Evolutionary conservation across 108 stramenopile species (phyloP), one percentile per base, ranked within the genome.

Genomic region (Skeletonema costatum): DNA sequence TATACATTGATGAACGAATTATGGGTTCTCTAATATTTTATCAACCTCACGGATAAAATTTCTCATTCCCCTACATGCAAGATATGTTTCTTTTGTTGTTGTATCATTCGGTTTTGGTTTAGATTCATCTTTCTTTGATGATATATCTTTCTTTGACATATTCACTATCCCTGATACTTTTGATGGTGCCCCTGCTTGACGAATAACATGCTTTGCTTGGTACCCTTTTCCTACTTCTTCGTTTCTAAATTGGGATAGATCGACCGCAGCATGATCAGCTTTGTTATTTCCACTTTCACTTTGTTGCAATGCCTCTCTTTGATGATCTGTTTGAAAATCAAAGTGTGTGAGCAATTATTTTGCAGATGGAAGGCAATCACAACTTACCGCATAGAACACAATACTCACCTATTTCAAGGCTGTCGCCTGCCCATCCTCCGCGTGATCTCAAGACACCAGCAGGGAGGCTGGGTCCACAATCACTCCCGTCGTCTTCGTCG

Each of bases 171-270:
- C 63, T 11, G 65, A 30, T 11, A 42, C 10, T n/a, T 48, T 56
- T 31, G 39, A 25, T 12, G 29, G n/a, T 19, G 74, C 68, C n/a
- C 53, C 58, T 69, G 53, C 79, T 70, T 95, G 94, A 29, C 94
- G 82, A 16, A 95, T 79, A 1, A 95, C 94, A 84, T 90, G 88
- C 62, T 80, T 84, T 7, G 94, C 94, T 84, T 95, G 90, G 68
- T 95, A 95, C 36, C 94, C 94, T 70, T 79, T 80, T 0, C 94
- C 94, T 2, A 95, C 94, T 74, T 87, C 84, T 36, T 66, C 68
- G 68, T 95, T 95, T 67, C 83, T 89, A 70, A 95, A 95, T 65
- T 95, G 94, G 11, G 69, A 62, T 21, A 92, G 46, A 72, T 95
- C 90, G 7, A 93, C 90, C n/a, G 90, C 90, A 29, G 75, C 73